A percentile compares a stretch with the other conserved stretches of the same genome.
Evolutionary conservation across 108 stramenopile species (phyloP).

Genomic region (Cyclotella sp.): DNA sequence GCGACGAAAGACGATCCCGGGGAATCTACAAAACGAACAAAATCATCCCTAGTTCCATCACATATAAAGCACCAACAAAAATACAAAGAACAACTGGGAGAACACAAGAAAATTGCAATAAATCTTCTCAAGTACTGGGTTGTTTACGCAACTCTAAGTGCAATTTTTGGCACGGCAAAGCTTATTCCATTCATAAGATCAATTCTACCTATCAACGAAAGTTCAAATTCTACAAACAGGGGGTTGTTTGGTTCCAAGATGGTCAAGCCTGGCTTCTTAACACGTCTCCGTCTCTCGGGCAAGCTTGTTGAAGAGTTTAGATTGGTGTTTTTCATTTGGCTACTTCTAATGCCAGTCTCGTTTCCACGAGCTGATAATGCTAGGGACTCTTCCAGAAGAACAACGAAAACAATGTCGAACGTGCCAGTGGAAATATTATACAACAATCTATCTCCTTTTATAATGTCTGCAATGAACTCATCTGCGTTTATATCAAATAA

Average conservation of each 20-base stretch:
- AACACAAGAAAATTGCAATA: conserved; percentile 19
- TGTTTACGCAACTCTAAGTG: conserved; percentile 62
- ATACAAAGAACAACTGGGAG: conserved; percentile 40
- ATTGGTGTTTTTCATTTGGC: conserved; percentile 80
- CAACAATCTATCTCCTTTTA: conserved; percentile 31
- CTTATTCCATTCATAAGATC: conserved; percentile 64
- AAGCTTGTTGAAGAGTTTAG: conserved; percentile 57
- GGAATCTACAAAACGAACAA: conserved; percentile 1
- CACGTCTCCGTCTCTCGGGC: conserved; percentile 31
- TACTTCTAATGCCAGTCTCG: conserved; percentile 66
- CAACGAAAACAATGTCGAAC: conserved; percentile 13
- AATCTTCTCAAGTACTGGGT: conserved; percentile 82
- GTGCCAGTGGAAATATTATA: conserved; percentile 50
- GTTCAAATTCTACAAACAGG: conserved; percentile 4
- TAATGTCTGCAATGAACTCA: conserved; percentile 44
- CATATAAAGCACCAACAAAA: conserved; percentile 40
- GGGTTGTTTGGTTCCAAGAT: conserved; percentile 5
- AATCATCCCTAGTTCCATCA: conserved; percentile 23
- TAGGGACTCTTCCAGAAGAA: not conserved
- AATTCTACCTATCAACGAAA: conserved; percentile 28
- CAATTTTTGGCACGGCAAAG: conserved; percentile 39
- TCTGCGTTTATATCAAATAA: conserved; percentile 41
- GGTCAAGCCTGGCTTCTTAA: conserved; percentile 10
- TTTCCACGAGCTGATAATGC: conserved; percentile 16
- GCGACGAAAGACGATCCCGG: not conserved